Evolutionary conservation across 345 rosid species (phyloP).

Genomic region (Camelina hispida): DNA sequence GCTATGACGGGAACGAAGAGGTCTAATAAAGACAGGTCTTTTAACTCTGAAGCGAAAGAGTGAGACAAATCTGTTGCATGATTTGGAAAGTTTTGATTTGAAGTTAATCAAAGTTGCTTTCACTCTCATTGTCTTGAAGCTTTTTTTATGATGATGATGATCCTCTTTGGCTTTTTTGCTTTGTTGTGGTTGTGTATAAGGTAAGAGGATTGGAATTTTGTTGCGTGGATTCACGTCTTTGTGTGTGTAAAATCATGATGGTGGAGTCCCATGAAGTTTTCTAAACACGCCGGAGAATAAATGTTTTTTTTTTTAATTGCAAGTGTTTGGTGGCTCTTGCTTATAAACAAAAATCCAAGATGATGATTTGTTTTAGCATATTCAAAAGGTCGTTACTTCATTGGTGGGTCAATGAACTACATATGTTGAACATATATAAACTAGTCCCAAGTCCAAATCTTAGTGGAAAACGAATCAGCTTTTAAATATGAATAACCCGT

Average conservation of each 20-base stretch:
- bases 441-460: too few species aligned
- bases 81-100: constrained; percentile 61
- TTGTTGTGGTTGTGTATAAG: constrained; percentile 25
- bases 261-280: constrained; percentile 45
- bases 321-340: constrained; percentile 35
- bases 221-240: constrained; percentile 45
- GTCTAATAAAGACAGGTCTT: constrained; percentile 56
- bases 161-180: constrained; percentile 35
- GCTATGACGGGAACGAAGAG: constrained; percentile 41
- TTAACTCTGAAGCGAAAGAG: constrained; percentile 57
- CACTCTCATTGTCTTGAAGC: constrained; percentile 51
- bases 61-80: constrained; percentile 52
- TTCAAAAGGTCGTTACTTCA: constrained; percentile 15
- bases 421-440: constrained; percentile 4
- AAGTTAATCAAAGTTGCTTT: constrained; percentile 62
- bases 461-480: too few species aligned
- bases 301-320: background rate
- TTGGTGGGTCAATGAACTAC: constrained; percentile 26
- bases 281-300: constrained; percentile 5
- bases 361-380: constrained; percentile 16
- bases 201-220: constrained; percentile 23
- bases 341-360: constrained; percentile 30
- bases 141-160: background rate
- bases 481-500: too few species aligned
- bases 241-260: constrained; percentile 34